Evolutionary conservation across 2,329 filamentous ascomycete species (phyloP).

Genomic region (Dactylonectria macrodidyma): DNA sequence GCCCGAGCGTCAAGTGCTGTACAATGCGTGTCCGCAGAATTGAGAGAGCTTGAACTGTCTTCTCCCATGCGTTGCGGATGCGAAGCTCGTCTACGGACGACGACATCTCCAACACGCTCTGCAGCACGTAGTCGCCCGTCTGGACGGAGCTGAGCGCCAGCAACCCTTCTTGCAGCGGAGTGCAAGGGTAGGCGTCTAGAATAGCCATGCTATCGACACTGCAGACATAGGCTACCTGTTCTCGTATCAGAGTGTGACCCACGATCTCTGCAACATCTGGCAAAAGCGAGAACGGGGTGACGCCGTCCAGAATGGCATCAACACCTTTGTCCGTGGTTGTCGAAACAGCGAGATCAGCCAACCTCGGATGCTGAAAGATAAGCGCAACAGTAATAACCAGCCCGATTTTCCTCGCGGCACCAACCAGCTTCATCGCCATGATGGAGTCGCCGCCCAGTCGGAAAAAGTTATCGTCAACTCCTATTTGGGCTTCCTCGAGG

Average conservation of each 20-base stretch:
- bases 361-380: not conserved
- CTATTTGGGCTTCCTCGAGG: constrained; percentile 52
- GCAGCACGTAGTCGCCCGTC: constrained; percentile 37
- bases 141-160: constrained; percentile 43
- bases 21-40: constrained; percentile 64
- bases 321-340: not conserved
- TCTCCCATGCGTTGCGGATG: constrained; percentile 36
- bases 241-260: not conserved
- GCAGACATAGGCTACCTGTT: constrained; percentile 3
- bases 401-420: not conserved
- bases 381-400: constrained; percentile 9
- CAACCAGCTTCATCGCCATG: constrained; percentile 52
- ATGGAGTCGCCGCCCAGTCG: constrained; percentile 65
- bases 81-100: constrained; percentile 2
- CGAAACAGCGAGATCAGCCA: constrained; percentile 12
- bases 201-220: not conserved
- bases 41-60: not conserved
- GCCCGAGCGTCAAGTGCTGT: constrained; percentile 56
- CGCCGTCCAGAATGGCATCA: not conserved
- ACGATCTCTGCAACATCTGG: not conserved
- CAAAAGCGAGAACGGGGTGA: constrained; percentile 16
- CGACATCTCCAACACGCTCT: constrained; percentile 26
- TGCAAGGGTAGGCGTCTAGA: not conserved
- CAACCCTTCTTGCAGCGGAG: not conserved
- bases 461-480: constrained; percentile 63